Evolutionary conservation across 2,329 filamentous ascomycete species (phyloP), one percentile per base, ranked within the genome.

Genomic region (Apiospora marii): DNA sequence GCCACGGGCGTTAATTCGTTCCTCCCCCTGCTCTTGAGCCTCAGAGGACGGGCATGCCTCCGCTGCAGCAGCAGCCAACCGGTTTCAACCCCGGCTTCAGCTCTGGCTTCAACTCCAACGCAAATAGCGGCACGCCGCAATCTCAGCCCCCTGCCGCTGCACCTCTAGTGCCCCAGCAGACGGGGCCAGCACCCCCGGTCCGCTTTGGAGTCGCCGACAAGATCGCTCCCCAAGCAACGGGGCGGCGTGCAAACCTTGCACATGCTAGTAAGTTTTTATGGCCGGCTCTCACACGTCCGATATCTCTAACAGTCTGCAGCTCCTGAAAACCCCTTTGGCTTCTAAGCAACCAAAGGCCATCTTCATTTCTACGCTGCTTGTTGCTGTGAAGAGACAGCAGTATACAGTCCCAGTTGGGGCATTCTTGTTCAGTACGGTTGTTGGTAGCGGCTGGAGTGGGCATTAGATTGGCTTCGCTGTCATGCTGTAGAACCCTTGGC

Each of bases 201-300:
- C 90, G 94, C 73, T 99, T 99, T 81, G 96, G 96, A 51, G 92
- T 97, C 48, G 85, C 91, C 43, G 94, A 95, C 83, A 96, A 93
- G 82, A 84, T 98, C 78, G 88, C 90, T 74, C 91, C 95, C 43
- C 96, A 98, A 85, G 89, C 94, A 41, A 99, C 96, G 8, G 96
- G 96, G 75, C 88, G 93, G 78, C 91, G 93, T 85, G 96, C 96
- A 72, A 98, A 98, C 82, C 88, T 99, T 77, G 89, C 93, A 70
- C 94, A 97, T 90, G 96, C 96, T 80, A 99, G 96, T 98, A 92
- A 93, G 96, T 95, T 72, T 44, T 41, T 67, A 41, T 14, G 58
- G 19, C 22, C 30, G 4, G 37, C 34, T 12, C 19, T 41, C 34
- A 41, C 19, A 16, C 27, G 51, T 22, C n/a, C 19, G 37, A 41